phyloP scores from a whole-genome alignment of 176 grass and related monocot species.

The Tillandsia fasciculata region DNA sequence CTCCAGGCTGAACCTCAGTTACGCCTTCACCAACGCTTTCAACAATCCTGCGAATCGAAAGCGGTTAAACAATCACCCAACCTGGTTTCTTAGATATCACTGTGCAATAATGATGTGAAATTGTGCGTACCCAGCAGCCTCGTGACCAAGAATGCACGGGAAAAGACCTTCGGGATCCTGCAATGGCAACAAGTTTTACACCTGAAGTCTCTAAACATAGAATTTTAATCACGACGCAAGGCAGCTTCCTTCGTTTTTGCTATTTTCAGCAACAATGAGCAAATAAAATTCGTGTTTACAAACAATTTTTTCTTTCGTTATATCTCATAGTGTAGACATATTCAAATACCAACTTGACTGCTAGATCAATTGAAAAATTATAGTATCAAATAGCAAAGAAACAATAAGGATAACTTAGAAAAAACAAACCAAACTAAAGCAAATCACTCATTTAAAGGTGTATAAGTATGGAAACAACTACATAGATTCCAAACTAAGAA shows the following conservation, averaged over 20 bases:
- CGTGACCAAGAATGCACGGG: slow-evolving; percentile 96
- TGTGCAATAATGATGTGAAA: background rate
- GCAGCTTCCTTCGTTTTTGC: no score
- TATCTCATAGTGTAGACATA: background rate
- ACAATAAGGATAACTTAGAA: no score
- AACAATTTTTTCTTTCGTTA: background rate
- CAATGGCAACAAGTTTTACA: slow-evolving; percentile 6
- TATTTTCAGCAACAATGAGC: no score
- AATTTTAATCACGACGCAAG: no score
- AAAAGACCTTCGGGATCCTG: slow-evolving; percentile 99
- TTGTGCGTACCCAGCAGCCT: slow-evolving; percentile 73
- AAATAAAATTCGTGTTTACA: no score
- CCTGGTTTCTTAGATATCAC: background rate
- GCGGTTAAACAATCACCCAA: background rate
- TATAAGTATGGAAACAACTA: no score
- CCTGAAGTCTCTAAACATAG: no score
- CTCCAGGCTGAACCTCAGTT: slow-evolving; percentile 77
- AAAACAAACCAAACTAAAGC: no score
- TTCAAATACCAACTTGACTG: background rate
- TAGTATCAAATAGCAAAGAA: no score
- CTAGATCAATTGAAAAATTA: background rate
- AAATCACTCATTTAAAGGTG: background rate
- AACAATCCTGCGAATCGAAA: slow-evolving; percentile 41
- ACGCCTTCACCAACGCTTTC: slow-evolving; percentile 97
- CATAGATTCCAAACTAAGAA: no score